Evolutionary conservation across 2,329 filamentous ascomycete species (phyloP).

Genomic region (Xylariaceae sp.): DNA sequence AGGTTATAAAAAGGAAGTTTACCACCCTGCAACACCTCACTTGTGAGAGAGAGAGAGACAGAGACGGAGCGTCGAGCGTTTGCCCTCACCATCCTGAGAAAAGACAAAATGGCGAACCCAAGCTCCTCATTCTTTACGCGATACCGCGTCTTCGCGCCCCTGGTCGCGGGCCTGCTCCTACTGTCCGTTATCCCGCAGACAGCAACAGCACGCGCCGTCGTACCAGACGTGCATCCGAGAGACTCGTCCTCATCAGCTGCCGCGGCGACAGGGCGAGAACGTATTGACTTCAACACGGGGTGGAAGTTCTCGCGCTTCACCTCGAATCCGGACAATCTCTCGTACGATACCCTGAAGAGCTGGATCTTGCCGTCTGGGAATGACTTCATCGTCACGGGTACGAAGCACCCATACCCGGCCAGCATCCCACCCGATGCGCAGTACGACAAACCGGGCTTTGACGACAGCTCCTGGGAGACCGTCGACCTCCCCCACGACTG

Average conservation of each 20-base stretch:
- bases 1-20: neutral
- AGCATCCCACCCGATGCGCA: conserved; percentile 24
- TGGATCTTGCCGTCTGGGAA: conserved; percentile 32
- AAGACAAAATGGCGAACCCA: conserved; percentile 12
- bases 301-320: conserved; percentile 34
- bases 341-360: conserved; percentile 29
- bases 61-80: too few relatives aligned
- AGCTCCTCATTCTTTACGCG: conserved; percentile 1
- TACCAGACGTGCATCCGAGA: neutral
- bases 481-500: conserved; percentile 40
- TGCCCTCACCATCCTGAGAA: too few relatives aligned
- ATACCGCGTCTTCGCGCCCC: conserved; percentile 5
- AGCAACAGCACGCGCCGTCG: conserved; percentile 7
- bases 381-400: conserved; percentile 26
- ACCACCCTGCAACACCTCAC: too few relatives aligned
- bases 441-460: conserved; percentile 26
- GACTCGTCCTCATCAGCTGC: too few relatives aligned
- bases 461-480: conserved; percentile 32
- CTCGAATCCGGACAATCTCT: conserved; percentile 31
- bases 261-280: conserved; percentile 23
- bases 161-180: conserved; percentile 8
- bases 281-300: conserved; percentile 29
- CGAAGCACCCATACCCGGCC: conserved; percentile 21
- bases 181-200: conserved; percentile 6
- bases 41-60: too few relatives aligned